Conservation (phyloP, 345 rosid genomes). For the Rhodomyrtus tomentosa region DNA sequence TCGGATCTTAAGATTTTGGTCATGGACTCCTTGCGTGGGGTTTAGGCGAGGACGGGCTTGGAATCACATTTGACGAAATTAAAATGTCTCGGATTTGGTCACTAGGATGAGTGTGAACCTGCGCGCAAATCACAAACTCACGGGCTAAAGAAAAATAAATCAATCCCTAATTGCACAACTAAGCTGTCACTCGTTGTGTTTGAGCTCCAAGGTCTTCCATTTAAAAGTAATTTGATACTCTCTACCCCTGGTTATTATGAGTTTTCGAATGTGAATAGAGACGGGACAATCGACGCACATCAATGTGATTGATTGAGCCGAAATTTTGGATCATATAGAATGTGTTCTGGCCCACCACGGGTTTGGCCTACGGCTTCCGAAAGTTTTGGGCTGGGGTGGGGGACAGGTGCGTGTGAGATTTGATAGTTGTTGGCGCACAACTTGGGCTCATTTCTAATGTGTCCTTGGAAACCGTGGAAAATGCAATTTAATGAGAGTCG, state of each 20-base stretch:
- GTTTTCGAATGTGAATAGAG: neutral
- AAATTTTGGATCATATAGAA: neutral
- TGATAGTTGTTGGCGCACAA: neutral
- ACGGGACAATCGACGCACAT: neutral
- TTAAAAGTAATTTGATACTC: neutral
- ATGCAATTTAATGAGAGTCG: neutral
- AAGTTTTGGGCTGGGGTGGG: neutral
- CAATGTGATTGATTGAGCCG: neutral
- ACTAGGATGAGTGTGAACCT: neutral
- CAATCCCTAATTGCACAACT: neutral
- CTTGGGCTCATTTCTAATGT: neutral
- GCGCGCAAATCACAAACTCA: neutral
- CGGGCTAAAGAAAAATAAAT: neutral
- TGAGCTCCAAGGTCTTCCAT: accelerated
- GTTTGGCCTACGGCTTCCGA: neutral
- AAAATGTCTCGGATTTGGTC: neutral
- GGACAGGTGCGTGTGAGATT: neutral
- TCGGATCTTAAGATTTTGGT: neutral
- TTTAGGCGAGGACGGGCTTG: neutral
- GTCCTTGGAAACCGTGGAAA: neutral
- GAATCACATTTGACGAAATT: neutral
- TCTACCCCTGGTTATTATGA: neutral
- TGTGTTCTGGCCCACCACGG: neutral
- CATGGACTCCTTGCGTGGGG: neutral
- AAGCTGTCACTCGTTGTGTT: neutral